Conservation (phyloP, 768 basidiomycete genomes). For the Lyophyllum atratum region DNA sequence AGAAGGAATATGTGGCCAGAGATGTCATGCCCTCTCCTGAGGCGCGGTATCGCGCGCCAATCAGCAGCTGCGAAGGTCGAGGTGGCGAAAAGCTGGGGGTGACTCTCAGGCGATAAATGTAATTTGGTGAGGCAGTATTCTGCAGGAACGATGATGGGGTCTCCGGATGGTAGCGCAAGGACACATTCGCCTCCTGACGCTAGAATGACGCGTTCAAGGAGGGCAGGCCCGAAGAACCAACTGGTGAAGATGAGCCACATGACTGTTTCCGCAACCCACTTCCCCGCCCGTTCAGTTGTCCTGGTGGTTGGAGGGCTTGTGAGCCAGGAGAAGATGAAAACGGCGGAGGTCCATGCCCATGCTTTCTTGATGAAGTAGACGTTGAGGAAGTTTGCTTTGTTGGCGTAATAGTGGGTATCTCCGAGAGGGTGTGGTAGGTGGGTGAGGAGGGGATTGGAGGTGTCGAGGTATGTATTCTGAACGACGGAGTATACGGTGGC, state of each 20-base stretch:
- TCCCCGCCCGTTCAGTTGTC: conserved; percentile 42
- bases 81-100: conserved; percentile 62
- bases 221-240: conserved; percentile 88
- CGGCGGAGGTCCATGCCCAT: conserved; percentile 87
- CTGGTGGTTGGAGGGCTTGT: conserved; percentile 53
- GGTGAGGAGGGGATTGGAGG: conserved; percentile 74
- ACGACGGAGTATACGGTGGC: conserved; percentile 70
- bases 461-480: conserved; percentile 77
- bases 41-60: conserved; percentile 56
- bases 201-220: conserved; percentile 66
- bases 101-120: conserved; percentile 56
- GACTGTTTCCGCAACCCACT: conserved; percentile 60
- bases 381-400: conserved; percentile 81
- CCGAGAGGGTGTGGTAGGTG: conserved; percentile 70
- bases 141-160: conserved; percentile 51
- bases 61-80: conserved; percentile 36
- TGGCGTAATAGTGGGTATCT: conserved; percentile 70
- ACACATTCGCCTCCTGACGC: conserved; percentile 79
- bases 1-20: conserved; percentile 94
- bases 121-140: conserved; percentile 57
- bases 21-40: conserved; percentile 86
- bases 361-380: conserved; percentile 85
- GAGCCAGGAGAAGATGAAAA: conserved; percentile 60
- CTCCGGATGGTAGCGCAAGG: conserved; percentile 60
- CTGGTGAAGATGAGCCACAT: conserved; percentile 76